phyloP scores from a whole-genome alignment of 2,329 filamentous ascomycete species.

The Aureobasidium pullulans region DNA sequence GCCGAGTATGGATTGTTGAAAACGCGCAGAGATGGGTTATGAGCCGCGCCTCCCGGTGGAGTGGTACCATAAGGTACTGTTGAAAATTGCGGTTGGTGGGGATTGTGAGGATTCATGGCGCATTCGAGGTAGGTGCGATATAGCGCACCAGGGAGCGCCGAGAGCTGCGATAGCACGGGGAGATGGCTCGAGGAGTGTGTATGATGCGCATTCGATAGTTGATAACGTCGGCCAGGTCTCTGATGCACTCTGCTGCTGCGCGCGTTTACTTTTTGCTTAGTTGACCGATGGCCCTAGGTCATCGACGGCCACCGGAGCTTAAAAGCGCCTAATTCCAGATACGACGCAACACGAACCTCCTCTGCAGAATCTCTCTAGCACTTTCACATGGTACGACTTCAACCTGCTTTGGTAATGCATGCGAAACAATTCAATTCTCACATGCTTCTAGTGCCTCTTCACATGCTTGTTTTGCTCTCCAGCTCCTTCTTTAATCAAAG shows the following conservation, averaged over 20 bases:
- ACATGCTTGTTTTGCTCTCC: background rate
- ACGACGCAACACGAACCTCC: background rate
- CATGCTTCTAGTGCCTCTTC: background rate
- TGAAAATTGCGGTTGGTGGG: constrained; percentile 5
- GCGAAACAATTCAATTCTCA: background rate
- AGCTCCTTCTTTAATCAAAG: background rate
- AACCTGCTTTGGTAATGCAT: background rate
- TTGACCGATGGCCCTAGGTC: background rate
- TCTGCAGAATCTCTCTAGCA: background rate
- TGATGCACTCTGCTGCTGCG: background rate
- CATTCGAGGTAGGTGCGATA: background rate
- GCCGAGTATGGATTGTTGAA: constrained; percentile 10
- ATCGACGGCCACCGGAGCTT: constrained; percentile 1
- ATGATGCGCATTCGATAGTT: background rate
- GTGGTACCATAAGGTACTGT: background rate
- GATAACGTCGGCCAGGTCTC: background rate
- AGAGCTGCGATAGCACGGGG: background rate
- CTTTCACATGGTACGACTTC: background rate
- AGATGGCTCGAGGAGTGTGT: background rate
- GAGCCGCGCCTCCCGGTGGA: constrained; percentile 1
- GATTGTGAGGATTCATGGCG: constrained; percentile 9
- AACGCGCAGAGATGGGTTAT: constrained; percentile 12
- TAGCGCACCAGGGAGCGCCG: background rate
- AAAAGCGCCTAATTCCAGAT: background rate
- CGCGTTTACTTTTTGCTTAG: constrained; percentile 9